Evolutionary conservation across 2,329 filamentous ascomycete species (phyloP).

Genomic region (Colletotrichum filicis): DNA sequence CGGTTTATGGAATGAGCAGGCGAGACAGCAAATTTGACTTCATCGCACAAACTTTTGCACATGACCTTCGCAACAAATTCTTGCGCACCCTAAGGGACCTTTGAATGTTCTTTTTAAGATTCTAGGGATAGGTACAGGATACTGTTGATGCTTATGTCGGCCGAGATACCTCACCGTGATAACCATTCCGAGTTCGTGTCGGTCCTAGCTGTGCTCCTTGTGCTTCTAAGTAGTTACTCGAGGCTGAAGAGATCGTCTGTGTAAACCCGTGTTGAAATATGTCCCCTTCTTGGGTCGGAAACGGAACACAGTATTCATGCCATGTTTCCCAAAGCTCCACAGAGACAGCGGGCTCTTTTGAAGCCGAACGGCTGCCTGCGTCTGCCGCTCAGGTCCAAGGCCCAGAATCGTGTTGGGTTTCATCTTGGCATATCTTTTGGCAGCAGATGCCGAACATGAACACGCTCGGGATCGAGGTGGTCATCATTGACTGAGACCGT

Average conservation of each 20-base stretch:
- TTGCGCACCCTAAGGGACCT: background rate
- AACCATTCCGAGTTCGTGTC: background rate
- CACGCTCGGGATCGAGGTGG: background rate
- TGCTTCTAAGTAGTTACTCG: background rate
- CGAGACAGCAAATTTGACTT: background rate
- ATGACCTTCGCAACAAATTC: slow-evolving; percentile 11
- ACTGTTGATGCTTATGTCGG: background rate
- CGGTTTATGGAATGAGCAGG: background rate
- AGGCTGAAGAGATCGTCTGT: slow-evolving; percentile 1
- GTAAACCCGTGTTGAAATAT: background rate
- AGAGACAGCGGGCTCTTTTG: background rate
- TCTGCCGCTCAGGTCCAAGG: background rate
- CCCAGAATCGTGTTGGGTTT: background rate
- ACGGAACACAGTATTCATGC: background rate
- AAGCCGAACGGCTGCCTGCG: slow-evolving; percentile 19
- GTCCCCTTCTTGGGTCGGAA: background rate
- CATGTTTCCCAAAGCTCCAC: background rate
- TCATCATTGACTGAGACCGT: background rate
- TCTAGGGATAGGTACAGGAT: background rate
- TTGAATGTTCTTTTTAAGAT: background rate
- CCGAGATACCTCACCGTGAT: background rate
- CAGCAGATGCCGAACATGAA: background rate
- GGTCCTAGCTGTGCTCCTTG: background rate
- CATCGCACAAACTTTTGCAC: slow-evolving; percentile 27
- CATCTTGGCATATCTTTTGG: background rate